Percentiles rank a stretch among this genome's conserved stretches.
These are phyloP conservation scores for Volvox reticuliferus DNA, from an alignment of 139 green algal genomes.

Conservation along the genomic window DNA sequence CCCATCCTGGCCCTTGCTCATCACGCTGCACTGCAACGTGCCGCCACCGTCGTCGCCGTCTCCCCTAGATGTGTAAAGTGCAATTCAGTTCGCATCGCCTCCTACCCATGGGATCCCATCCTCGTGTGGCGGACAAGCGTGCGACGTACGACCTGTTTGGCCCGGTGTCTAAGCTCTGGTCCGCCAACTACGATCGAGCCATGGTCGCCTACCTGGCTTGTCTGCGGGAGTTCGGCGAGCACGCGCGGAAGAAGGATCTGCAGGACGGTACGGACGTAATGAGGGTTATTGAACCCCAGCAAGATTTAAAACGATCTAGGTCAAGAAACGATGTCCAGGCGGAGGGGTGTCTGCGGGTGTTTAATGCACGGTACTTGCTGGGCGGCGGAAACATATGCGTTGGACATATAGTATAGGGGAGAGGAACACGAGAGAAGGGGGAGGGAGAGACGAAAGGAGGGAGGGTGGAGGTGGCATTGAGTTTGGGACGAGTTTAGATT, in stretches of 20 bases:
- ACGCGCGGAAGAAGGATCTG: conserved; percentile 56
- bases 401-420: neutral
- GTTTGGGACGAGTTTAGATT: too few species aligned
- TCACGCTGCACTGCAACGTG: too few species aligned
- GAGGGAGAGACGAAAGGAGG: neutral
- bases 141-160: conserved; percentile 91
- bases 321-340: too few species aligned
- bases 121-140: conserved; percentile 83
- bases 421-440: neutral
- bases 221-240: conserved; percentile 90
- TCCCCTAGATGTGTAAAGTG: conserved; percentile 67
- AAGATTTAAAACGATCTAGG: too few species aligned
- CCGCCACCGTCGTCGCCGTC: too few species aligned
- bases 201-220: conserved; percentile 87
- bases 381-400: too few species aligned
- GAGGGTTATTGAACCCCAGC: too few species aligned
- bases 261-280: conserved; percentile 7
- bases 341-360: too few species aligned
- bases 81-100: conserved; percentile 73
- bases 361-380: too few species aligned
- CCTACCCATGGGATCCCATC: conserved; percentile 89
- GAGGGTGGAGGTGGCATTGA: neutral
- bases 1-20: too few species aligned
- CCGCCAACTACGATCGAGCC: conserved; percentile 87
- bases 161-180: conserved; percentile 89